Conservation (phyloP, 2,329 filamentous ascomycete genomes). For the Thyridium curvatum region DNA sequence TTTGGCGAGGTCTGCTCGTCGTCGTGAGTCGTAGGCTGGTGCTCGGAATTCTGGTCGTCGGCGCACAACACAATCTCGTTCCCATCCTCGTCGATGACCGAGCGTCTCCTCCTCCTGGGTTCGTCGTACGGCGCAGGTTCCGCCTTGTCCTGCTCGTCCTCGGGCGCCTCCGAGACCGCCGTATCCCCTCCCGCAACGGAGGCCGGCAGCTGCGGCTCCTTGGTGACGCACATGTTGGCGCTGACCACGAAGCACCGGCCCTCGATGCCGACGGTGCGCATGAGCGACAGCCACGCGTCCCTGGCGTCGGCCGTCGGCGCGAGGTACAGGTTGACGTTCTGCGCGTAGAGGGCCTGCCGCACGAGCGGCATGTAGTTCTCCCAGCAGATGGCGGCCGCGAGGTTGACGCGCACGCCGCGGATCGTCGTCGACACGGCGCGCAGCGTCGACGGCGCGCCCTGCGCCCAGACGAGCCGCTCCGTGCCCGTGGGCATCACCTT, state of each 20-base stretch:
- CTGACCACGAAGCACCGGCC: slow-evolving; percentile 80
- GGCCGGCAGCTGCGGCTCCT: slow-evolving; percentile 48
- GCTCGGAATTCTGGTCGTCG: slow-evolving; percentile 1
- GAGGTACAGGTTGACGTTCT: slow-evolving; percentile 88
- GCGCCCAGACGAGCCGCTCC: slow-evolving; percentile 83
- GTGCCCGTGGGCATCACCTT: slow-evolving; percentile 89
- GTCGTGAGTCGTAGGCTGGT: not conserved
- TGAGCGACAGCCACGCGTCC: slow-evolving; percentile 75
- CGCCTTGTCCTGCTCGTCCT: not conserved
- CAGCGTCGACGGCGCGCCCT: slow-evolving; percentile 73
- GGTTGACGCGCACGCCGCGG: slow-evolving; percentile 69
- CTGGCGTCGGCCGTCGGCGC: slow-evolving; percentile 83
- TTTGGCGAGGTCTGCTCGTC: not conserved
- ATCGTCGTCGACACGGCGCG: slow-evolving; percentile 74
- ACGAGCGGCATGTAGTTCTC: slow-evolving; percentile 94
- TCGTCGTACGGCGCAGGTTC: not conserved
- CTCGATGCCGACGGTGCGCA: slow-evolving; percentile 76
- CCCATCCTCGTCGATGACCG: slow-evolving; percentile 43
- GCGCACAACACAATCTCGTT: slow-evolving; percentile 35
- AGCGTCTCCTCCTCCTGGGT: slow-evolving; percentile 23
- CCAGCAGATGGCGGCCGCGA: slow-evolving; percentile 91
- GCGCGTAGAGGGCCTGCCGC: slow-evolving; percentile 74
- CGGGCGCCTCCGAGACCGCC: not conserved
- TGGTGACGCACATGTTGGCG: slow-evolving; percentile 69
- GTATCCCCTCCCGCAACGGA: slow-evolving; percentile 24